A percentile compares a stretch with the other conserved stretches of the same genome.
phyloP scores from a whole-genome alignment of 2,329 filamentous ascomycete genomes.

The Aquanectria penicillioides region DNA sequence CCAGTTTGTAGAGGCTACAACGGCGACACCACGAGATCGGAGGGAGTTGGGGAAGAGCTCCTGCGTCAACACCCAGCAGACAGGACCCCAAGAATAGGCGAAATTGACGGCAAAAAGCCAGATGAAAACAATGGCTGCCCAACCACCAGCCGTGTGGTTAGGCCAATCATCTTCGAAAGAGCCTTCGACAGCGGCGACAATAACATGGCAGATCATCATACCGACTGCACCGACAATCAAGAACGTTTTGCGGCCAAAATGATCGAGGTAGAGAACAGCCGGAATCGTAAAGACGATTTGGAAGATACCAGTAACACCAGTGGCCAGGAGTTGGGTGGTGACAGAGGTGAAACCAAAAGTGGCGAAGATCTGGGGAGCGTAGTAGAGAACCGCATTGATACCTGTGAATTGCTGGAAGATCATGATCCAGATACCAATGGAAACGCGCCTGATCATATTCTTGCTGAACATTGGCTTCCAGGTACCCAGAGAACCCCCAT shows the following conservation, averaged over 20 bases:
- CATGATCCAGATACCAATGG: not conserved
- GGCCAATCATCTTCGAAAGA: not conserved
- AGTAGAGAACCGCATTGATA: slow-evolving; percentile 5
- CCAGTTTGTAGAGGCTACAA: not conserved
- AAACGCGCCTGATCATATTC: not conserved
- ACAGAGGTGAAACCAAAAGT: not conserved
- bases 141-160: not conserved
- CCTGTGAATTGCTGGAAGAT: slow-evolving; percentile 3
- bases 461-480: slow-evolving; percentile 2
- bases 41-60: not conserved
- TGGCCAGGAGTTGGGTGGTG: not conserved
- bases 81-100: slow-evolving; percentile 3
- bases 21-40: slow-evolving; percentile 1
- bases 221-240: not conserved
- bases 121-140: slow-evolving; percentile 1
- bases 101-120: slow-evolving; percentile 3
- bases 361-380: not conserved
- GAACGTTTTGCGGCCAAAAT: not conserved
- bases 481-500: not conserved
- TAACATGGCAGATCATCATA: not conserved
- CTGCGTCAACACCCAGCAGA: not conserved
- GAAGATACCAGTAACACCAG: slow-evolving; percentile 2
- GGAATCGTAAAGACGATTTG: not conserved
- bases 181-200: not conserved
- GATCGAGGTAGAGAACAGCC: not conserved